Evolutionary conservation across 768 basidiomycete species (phyloP), one percentile per base, ranked within the genome.

Genomic region (Termitomyces sp.): DNA sequence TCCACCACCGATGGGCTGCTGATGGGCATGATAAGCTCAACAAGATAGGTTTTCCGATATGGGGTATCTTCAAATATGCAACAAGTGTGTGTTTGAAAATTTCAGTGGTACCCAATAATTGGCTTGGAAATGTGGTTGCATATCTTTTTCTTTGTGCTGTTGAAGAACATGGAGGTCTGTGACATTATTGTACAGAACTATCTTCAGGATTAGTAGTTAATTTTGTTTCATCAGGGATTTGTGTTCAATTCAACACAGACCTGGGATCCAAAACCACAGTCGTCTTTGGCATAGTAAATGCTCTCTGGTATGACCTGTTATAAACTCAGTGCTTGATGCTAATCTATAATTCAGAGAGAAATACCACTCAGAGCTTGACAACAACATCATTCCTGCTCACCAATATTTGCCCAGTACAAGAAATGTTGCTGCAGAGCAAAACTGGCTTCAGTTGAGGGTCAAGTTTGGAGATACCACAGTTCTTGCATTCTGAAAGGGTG

Each of bases 31-130:
- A 78, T 52, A 79, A 78, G 54, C 66, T 79, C 1, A 62, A 69
- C 53, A 59, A 61, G 11, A 75, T 76, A 40, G 76, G 77, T 0
- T 77, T 77, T 59, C 70, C 73, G 0, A 64, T 77, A 33, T 79
- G 67, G 65, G 59, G 28, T 7, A 32, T 62, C 26, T 53, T 60
- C 33, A 54, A 62, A 45, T 44, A 62, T 44, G 56, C 45, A 1
- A 57, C 54, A 2, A 32, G 32, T 13, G 24, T 33, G 6, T 62
- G 61, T 58, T 35, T 62, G 5, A 48, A 33, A 35, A 56, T 18
- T 22, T 59, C 56, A 48, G 56, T 62, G 13, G 56, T 62, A 13
- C 62, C 54, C 6, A 60, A 40, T 14, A 62, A 62, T 46, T 20
- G 56, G 32, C 11, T 57, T 18, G 56, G 46, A 5, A 14, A 43